These are phyloP conservation scores for Eragrostis curvula DNA, from an alignment of 176 grass and related monocot species.

Conservation along the genomic window DNA sequence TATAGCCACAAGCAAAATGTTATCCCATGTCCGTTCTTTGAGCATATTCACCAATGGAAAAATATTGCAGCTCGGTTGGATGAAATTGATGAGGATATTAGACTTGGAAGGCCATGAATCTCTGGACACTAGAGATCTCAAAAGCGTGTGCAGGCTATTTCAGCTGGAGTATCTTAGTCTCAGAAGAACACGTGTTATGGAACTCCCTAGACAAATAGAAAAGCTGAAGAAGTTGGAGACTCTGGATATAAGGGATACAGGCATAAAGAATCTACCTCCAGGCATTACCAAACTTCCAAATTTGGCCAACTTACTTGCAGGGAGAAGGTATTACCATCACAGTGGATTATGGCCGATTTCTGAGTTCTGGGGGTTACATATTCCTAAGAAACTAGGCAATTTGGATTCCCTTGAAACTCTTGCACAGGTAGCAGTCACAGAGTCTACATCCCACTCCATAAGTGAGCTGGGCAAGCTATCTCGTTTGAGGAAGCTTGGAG, in stretches of 20 bases:
- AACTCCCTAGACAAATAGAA: slow-evolving; percentile 38
- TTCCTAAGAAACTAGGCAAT: slow-evolving; percentile 42
- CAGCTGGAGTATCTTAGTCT: slow-evolving; percentile 50
- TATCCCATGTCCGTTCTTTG: slow-evolving; percentile 49
- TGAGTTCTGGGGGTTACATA: slow-evolving; percentile 33
- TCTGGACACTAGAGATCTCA: slow-evolving; percentile 16
- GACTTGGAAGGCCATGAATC: slow-evolving; percentile 34
- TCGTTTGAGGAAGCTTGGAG: slow-evolving; percentile 42
- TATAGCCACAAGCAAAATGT: slow-evolving; percentile 29
- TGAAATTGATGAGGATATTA: slow-evolving; percentile 48
- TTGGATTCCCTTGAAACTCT: slow-evolving; percentile 30
- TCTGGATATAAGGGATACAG: slow-evolving; percentile 38
- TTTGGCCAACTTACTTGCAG: slow-evolving; percentile 45
- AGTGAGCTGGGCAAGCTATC: slow-evolving; percentile 32
- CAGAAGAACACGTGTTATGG: slow-evolving; percentile 30
- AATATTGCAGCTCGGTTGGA: slow-evolving; percentile 36
- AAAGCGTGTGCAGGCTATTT: slow-evolving; percentile 37
- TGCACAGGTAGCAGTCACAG: slow-evolving; percentile 45
- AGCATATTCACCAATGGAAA: slow-evolving; percentile 42
- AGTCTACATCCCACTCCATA: neutral
- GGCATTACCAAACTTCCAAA: slow-evolving; percentile 24
- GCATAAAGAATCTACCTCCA: slow-evolving; percentile 44
- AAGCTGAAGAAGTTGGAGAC: slow-evolving; percentile 34
- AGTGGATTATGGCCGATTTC: slow-evolving; percentile 25
- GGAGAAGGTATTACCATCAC: slow-evolving; percentile 38